Percentiles rank a stretch among this genome's conserved stretches.
These are phyloP conservation scores for Trametes sanguinea DNA, from an alignment of 768 basidiomycete species.

Conservation along the genomic window DNA sequence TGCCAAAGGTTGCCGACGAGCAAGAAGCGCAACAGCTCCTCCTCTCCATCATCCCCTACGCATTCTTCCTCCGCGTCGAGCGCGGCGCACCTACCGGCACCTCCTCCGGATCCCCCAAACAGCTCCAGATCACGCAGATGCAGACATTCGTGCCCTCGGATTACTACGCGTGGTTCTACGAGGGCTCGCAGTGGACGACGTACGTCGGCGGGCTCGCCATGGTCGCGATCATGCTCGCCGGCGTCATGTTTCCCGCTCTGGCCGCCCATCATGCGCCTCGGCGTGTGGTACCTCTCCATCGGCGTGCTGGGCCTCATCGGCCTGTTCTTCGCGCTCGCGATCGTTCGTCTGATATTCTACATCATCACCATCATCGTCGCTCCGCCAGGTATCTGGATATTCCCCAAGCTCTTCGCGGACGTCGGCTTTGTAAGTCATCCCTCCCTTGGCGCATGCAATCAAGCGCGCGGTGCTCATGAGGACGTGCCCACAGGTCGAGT, in stretches of 20 bases:
- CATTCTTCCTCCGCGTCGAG: conserved; percentile 92
- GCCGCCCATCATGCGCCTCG: conserved; percentile 89
- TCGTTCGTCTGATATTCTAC: conserved; percentile 91
- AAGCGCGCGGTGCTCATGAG: background rate
- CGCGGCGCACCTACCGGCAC: conserved; percentile 66
- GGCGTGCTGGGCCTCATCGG: conserved; percentile 85
- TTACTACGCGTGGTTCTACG: conserved; percentile 97
- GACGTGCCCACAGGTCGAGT: conserved; percentile 72
- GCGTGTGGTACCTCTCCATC: conserved; percentile 94
- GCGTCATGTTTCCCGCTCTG: conserved; percentile 99
- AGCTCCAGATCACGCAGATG: conserved; percentile 76
- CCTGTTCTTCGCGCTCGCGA: conserved; percentile 86
- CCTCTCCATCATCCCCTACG: conserved; percentile 70
- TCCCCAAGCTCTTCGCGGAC: conserved; percentile 96
- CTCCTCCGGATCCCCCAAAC: conserved; percentile 74
- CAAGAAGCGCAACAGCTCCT: conserved; percentile 72
- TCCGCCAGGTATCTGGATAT: conserved; percentile 97
- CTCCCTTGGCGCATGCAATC: background rate
- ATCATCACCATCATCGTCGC: conserved; percentile 85
- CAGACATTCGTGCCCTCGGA: conserved; percentile 76
- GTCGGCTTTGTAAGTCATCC: conserved; percentile 87
- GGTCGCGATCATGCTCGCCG: conserved; percentile 92
- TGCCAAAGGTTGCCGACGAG: conserved; percentile 72
- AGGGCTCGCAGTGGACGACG: conserved; percentile 90
- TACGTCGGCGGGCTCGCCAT: conserved; percentile 88